Percentiles rank a stretch among this genome's conserved stretches.
Evolutionary conservation across 768 basidiomycete species (phyloP).

Genomic region (Coprinopsis cinerea): DNA sequence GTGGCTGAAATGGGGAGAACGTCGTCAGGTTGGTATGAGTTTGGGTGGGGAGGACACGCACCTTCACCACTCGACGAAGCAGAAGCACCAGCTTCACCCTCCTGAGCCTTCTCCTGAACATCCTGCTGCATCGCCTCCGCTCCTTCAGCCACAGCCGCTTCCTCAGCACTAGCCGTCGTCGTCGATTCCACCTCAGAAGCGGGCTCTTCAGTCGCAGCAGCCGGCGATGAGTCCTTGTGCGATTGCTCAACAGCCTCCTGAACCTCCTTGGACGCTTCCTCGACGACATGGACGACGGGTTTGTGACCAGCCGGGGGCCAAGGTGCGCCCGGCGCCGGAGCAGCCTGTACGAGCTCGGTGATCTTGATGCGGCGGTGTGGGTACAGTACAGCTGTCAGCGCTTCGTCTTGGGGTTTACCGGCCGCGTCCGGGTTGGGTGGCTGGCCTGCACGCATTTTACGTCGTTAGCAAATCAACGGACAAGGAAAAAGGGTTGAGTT

Average conservation of each 20-base stretch:
- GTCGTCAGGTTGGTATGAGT: neutral
- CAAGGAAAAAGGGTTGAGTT: neutral
- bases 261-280: neutral
- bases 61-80: too few relatives aligned
- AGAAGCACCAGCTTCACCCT: too few relatives aligned
- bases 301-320: too few relatives aligned
- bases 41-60: too few relatives aligned
- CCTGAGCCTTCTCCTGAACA: too few relatives aligned
- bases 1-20: neutral
- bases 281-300: neutral
- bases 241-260: neutral
- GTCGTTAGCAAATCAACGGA: too few relatives aligned
- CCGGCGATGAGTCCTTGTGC: neutral
- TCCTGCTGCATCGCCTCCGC: too few relatives aligned
- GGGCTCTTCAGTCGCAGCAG: neutral
- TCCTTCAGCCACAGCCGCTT: too few relatives aligned
- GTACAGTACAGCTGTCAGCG: constrained; percentile 91
- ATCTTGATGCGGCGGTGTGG: constrained; percentile 89
- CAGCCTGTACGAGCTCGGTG: constrained; percentile 78
- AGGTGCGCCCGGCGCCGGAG: too few relatives aligned
- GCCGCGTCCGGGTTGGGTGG: too few relatives aligned
- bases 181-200: neutral
- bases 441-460: too few relatives aligned
- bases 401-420: constrained; percentile 61
- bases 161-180: too few relatives aligned